phyloP scores from a whole-genome alignment of 2,329 filamentous ascomycete species.

The Coniochaeta hoffmannii region DNA sequence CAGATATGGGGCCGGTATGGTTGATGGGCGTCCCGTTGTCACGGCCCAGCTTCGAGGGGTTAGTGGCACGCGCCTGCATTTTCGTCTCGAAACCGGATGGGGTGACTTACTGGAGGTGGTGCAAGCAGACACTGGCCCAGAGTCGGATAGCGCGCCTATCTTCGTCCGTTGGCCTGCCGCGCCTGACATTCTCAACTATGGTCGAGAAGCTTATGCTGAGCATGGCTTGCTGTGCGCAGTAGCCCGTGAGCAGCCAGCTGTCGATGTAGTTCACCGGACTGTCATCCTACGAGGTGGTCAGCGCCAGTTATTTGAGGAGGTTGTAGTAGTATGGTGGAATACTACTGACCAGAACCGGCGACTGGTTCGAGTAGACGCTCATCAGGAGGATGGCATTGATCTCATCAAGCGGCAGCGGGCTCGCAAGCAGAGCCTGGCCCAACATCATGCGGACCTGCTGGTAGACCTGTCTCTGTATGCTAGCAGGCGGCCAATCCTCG shows the following conservation, averaged over 20 bases:
- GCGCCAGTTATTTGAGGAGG: neutral
- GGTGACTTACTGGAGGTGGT: slow-evolving; percentile 1
- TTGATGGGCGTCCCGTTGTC: neutral
- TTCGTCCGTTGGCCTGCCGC: neutral
- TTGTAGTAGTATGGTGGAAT: neutral
- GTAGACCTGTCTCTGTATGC: slow-evolving; percentile 19
- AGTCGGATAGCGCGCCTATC: slow-evolving; percentile 3
- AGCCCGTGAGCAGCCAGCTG: slow-evolving; percentile 33
- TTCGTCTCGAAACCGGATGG: too few relatives aligned
- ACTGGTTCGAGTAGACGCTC: slow-evolving; percentile 23
- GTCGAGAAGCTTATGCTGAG: slow-evolving; percentile 32
- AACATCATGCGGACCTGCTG: slow-evolving; percentile 29
- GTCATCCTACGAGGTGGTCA: neutral
- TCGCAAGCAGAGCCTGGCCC: slow-evolving; percentile 29
- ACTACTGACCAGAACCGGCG: neutral
- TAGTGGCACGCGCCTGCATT: too few relatives aligned
- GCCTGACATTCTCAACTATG: neutral
- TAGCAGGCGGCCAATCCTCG: slow-evolving; percentile 4
- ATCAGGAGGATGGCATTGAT: slow-evolving; percentile 32
- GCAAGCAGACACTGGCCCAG: slow-evolving; percentile 3
- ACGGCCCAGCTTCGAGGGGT: too few relatives aligned
- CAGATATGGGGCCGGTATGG: slow-evolving; percentile 1
- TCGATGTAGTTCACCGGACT: slow-evolving; percentile 28
- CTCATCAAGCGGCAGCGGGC: slow-evolving; percentile 31
- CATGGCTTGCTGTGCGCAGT: slow-evolving; percentile 35